These are phyloP conservation scores for Phyllosticta citrichinensis DNA, from an alignment of 2,329 filamentous ascomycete genomes.

Conservation along the genomic window DNA sequence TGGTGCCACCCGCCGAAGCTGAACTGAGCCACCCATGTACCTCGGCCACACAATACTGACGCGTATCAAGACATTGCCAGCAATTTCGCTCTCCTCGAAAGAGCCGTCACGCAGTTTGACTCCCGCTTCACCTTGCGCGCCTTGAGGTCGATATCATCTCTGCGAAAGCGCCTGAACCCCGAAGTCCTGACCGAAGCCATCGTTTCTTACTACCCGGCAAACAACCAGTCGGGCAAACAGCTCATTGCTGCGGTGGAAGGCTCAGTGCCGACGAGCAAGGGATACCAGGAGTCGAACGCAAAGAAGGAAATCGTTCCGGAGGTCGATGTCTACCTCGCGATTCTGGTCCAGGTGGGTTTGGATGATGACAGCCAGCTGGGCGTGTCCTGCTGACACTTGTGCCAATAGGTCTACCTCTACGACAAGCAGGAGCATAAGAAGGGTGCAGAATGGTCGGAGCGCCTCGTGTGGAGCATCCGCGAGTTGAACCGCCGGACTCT, in stretches of 20 bases:
- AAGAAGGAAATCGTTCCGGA: constrained; percentile 82
- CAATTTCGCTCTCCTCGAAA: constrained; percentile 86
- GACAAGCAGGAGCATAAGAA: constrained; percentile 73
- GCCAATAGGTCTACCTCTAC: constrained; percentile 68
- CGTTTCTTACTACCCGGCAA: constrained; percentile 65
- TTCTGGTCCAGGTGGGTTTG: constrained; percentile 44
- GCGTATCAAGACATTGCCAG: constrained; percentile 72
- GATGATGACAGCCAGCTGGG: background rate
- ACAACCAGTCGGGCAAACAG: constrained; percentile 56
- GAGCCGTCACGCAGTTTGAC: constrained; percentile 87
- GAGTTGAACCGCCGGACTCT: constrained; percentile 85
- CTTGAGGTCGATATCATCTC: constrained; percentile 86
- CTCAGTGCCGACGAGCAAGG: constrained; percentile 20
- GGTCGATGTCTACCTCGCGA: constrained; percentile 79
- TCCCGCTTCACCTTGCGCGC: constrained; percentile 89
- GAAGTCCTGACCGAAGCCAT: constrained; percentile 75
- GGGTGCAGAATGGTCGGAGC: constrained; percentile 75
- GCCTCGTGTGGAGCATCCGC: constrained; percentile 76
- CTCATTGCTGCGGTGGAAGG: constrained; percentile 62
- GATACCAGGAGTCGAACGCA: constrained; percentile 45
- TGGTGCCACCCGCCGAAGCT: background rate
- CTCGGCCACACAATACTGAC: background rate
- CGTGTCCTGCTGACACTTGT: constrained; percentile 13
- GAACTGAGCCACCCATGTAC: background rate
- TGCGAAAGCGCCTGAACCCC: constrained; percentile 80